Evolutionary conservation across 768 basidiomycete genomes (phyloP).

Genomic region (Gyrodon lividus): DNA sequence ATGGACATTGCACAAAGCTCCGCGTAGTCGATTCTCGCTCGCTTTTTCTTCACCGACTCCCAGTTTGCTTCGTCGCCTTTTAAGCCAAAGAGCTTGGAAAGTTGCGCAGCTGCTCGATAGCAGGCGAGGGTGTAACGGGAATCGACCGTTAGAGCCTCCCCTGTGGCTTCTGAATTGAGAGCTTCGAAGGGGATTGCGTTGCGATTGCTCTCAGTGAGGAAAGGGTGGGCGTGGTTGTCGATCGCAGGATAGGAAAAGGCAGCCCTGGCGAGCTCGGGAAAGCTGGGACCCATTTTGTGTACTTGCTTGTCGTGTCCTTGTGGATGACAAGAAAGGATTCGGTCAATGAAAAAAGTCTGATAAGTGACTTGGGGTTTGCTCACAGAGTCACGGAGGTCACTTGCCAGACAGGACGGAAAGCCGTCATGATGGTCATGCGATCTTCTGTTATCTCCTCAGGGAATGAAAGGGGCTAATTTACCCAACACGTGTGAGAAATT

Average conservation of each 20-base stretch:
- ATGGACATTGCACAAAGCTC: slow-evolving; percentile 59
- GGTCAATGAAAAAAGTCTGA: no score
- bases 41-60: slow-evolving; percentile 54
- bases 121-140: slow-evolving; percentile 57
- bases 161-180: slow-evolving; percentile 62
- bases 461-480: no score
- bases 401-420: not conserved
- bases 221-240: slow-evolving; percentile 80
- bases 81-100: slow-evolving; percentile 51
- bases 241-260: slow-evolving; percentile 50
- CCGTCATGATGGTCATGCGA: no score
- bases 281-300: slow-evolving; percentile 14
- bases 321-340: not conserved
- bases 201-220: slow-evolving; percentile 50
- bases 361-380: no score
- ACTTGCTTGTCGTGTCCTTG: not conserved
- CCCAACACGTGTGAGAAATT: not conserved
- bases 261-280: slow-evolving; percentile 15
- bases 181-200: slow-evolving; percentile 56
- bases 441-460: no score
- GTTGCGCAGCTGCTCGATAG: slow-evolving; percentile 54
- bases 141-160: slow-evolving; percentile 49
- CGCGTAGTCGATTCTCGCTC: slow-evolving; percentile 47
- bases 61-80: slow-evolving; percentile 40
- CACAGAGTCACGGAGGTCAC: not conserved